Conservation (phyloP, 1,284 basidiomycete species). For the Irpex sp. region DNA sequence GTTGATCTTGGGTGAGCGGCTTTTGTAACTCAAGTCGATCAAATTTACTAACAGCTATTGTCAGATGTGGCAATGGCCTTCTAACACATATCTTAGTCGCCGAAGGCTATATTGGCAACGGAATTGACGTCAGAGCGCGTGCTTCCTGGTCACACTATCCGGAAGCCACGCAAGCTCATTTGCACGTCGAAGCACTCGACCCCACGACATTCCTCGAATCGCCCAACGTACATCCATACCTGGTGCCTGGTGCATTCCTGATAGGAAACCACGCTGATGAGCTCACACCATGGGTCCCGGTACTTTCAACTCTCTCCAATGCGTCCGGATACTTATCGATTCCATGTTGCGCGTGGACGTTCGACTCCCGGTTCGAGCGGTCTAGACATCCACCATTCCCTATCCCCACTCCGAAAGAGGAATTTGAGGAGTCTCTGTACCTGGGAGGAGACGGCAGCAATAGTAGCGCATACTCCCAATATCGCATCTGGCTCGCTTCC, state of each 20-base stretch:
- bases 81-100: slow-evolving; percentile 80
- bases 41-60: neutral
- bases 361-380: slow-evolving; percentile 63
- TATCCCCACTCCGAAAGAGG: slow-evolving; percentile 25
- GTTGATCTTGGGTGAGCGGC: slow-evolving; percentile 78
- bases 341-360: slow-evolving; percentile 86
- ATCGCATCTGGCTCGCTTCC: slow-evolving; percentile 79
- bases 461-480: slow-evolving; percentile 71
- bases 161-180: slow-evolving; percentile 45
- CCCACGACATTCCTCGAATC: slow-evolving; percentile 36
- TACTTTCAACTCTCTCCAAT: slow-evolving; percentile 57
- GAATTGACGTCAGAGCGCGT: slow-evolving; percentile 77
- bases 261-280: slow-evolving; percentile 98
- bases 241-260: slow-evolving; percentile 60
- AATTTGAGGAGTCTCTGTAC: slow-evolving; percentile 49
- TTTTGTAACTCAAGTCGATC: too few species aligned
- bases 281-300: slow-evolving; percentile 86
- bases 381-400: slow-evolving; percentile 35
- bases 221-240: slow-evolving; percentile 16
- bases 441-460: slow-evolving; percentile 54
- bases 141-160: slow-evolving; percentile 78
- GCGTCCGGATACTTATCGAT: slow-evolving; percentile 84
- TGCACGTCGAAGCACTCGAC: slow-evolving; percentile 67
- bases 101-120: slow-evolving; percentile 83
- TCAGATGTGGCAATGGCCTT: slow-evolving; percentile 84